phyloP scores from a whole-genome alignment of 495 filamentous ascomycete species.

The Neurospora africana region DNA sequence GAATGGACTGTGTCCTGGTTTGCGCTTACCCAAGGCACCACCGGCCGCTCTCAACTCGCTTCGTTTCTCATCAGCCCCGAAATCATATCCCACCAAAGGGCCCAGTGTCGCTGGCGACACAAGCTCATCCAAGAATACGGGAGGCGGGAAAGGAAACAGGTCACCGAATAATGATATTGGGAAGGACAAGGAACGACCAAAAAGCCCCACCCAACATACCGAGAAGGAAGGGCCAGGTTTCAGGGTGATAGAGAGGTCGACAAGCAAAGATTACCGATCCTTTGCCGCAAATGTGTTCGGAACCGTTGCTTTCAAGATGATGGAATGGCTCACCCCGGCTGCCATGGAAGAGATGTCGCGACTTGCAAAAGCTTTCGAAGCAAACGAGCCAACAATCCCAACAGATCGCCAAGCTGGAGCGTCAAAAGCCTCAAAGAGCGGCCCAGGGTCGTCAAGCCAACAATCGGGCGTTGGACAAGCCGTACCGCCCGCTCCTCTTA shows the following conservation, averaged over 20 bases:
- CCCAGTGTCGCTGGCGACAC: neutral
- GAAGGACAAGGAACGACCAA: neutral
- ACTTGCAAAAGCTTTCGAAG: constrained; percentile 12
- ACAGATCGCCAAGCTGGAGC: neutral
- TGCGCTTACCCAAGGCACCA: constrained; percentile 24
- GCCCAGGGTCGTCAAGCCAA: neutral
- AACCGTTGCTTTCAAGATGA: constrained; percentile 64
- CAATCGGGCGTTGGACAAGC: neutral
- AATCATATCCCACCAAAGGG: constrained; percentile 10
- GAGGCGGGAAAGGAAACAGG: neutral
- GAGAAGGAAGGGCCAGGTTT: constrained; percentile 13
- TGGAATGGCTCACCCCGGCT: constrained; percentile 63
- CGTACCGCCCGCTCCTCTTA: neutral
- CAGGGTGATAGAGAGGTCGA: constrained; percentile 34
- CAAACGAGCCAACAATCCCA: neutral
- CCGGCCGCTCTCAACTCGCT: constrained; percentile 30
- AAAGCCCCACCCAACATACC: constrained; percentile 1
- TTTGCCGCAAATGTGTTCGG: constrained; percentile 77
- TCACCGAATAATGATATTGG: neutral
- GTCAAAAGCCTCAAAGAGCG: neutral
- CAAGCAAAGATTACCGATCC: constrained; percentile 67
- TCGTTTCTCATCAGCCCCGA: constrained; percentile 22
- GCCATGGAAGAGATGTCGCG: constrained; percentile 33
- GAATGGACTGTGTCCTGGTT: constrained; percentile 56
- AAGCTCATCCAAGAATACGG: constrained; percentile 3